These are phyloP conservation scores for Acer saccharum DNA, from an alignment of 345 rosid genomes.

Conservation along the genomic window DNA sequence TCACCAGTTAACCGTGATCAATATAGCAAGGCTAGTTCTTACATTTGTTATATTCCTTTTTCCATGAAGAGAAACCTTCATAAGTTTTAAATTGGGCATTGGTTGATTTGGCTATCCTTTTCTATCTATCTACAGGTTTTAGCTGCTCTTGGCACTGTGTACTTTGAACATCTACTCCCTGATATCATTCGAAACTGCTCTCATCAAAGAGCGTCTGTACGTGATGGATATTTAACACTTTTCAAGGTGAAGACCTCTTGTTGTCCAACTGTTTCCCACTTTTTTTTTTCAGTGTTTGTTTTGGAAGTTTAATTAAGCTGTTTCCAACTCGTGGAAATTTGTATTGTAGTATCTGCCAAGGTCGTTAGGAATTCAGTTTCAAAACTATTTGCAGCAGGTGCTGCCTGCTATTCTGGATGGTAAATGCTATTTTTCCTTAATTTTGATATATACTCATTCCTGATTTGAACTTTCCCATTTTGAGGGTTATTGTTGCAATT, in stretches of 20 bases:
- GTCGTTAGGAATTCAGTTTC: constrained; percentile 91
- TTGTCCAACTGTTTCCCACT: constrained; percentile 2
- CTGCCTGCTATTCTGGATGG: constrained; percentile 97
- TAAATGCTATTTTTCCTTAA: constrained; percentile 22
- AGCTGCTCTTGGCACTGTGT: constrained; percentile 87
- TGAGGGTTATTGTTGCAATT: constrained; percentile 13
- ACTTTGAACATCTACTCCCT: constrained; percentile 84
- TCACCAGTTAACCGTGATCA: background rate
- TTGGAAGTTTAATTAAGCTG: background rate
- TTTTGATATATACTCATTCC: background rate
- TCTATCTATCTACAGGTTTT: constrained; percentile 62
- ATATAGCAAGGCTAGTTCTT: background rate
- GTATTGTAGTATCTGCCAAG: constrained; percentile 83
- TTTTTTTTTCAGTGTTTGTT: background rate
- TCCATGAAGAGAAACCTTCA: background rate
- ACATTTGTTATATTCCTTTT: background rate
- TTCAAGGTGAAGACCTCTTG: constrained; percentile 63
- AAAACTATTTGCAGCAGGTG: constrained; percentile 91
- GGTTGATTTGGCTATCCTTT: constrained; percentile 12
- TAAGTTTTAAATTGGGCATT: background rate
- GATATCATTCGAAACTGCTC: constrained; percentile 92
- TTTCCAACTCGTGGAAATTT: constrained; percentile 17
- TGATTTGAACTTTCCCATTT: constrained; percentile 12
- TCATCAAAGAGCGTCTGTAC: constrained; percentile 88
- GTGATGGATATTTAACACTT: constrained; percentile 98